Evolutionary conservation across 2,329 filamentous ascomycete genomes (phyloP), one percentile per base, ranked within the genome.

Genomic region (Elsinoe necatrix): DNA sequence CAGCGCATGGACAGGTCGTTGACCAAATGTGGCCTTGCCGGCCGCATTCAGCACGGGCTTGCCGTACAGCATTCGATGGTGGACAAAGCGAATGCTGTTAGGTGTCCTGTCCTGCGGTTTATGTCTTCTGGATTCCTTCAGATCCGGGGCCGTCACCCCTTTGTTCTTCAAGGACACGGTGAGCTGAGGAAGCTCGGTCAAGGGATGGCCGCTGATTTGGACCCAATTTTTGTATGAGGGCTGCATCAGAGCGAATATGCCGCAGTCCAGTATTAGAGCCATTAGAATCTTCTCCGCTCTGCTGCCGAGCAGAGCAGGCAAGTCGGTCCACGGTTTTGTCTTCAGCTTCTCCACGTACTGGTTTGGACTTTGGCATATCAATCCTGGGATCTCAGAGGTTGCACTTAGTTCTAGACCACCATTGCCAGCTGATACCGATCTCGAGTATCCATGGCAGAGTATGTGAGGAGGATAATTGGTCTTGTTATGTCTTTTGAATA

Each of bases 41-140:
- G 80, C 80, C 2, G 81, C 76, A 64, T 86, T 92, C 27, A 91
- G 73, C 1, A 81, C 78, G 18, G 89, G 82, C 63, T 83, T 84
- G 20, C 87, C 86, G 70, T 96, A 97, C 51, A 97, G 77, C 76
- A 96, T 95, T 18, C 89, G 83, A 65, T 82, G 89, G 59, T 91
- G 84, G 47, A 91, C 81, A 64, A 98, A 86, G 1, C 76, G 73
- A 57, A 97, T 89, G 14, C 82, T 80, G 39, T 79, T 80, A 8
- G 77, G 74, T 14, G 58, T 54, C n/a, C 37, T 57, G 35, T 9
- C 51, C 9, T 1, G 11, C 4, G 41, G 3, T 20, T 5, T 14
- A 20, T 1, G 7, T n/a, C 2, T 20, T 16, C 29, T 35, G 16
- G 20, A 27, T n/a, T n/a, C n/a, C n/a, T n/a, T n/a, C n/a, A n/a